Evolutionary conservation across 2,329 filamentous ascomycete genomes (phyloP).

Genomic region (Alternaria tenuissima): DNA sequence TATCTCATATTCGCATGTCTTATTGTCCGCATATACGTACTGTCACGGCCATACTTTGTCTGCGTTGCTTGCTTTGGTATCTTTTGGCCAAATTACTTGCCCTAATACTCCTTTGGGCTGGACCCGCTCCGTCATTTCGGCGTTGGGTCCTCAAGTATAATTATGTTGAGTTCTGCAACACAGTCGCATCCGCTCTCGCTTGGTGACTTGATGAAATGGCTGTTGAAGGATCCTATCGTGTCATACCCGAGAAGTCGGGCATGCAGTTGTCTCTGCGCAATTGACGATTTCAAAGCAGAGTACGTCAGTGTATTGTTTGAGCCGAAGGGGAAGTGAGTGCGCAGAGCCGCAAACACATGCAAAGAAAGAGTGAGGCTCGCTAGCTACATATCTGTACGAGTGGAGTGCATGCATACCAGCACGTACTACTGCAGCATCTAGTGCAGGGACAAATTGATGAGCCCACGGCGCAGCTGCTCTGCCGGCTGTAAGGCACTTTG

Average conservation of each 20-base stretch:
- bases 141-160: constrained; percentile 27
- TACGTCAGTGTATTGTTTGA: background rate
- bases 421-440: constrained; percentile 13
- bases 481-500: constrained; percentile 24
- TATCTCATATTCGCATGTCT: constrained; percentile 18
- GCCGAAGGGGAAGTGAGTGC: background rate
- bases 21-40: constrained; percentile 19
- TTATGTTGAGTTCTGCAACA: constrained; percentile 11
- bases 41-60: constrained; percentile 19
- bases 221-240: constrained; percentile 3
- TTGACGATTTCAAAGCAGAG: background rate
- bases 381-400: constrained; percentile 14
- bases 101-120: constrained; percentile 41
- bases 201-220: constrained; percentile 7
- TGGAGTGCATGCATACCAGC: constrained; percentile 4
- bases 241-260: background rate
- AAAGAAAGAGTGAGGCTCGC: constrained; percentile 25
- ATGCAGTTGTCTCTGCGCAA: background rate
- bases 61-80: constrained; percentile 28
- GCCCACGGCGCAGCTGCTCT: constrained; percentile 31
- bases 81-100: constrained; percentile 29
- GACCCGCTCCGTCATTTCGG: constrained; percentile 28
- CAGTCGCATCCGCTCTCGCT: background rate
- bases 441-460: constrained; percentile 19
- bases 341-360: constrained; percentile 23